Conservation (phyloP, 129 eudicot species). For the Arctium lappa region DNA sequence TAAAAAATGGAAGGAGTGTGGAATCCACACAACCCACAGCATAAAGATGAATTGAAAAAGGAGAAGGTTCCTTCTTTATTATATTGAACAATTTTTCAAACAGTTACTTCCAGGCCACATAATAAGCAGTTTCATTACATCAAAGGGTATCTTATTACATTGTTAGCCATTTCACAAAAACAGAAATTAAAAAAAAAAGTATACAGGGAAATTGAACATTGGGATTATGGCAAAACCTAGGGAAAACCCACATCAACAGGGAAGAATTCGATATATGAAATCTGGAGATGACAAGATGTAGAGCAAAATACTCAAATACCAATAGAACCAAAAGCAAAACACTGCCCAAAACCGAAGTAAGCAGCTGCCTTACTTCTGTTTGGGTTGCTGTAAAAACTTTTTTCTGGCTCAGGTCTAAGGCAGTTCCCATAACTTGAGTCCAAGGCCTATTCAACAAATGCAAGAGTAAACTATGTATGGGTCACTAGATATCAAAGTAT, state of each 20-base stretch:
- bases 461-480: background rate
- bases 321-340: too few relatives aligned
- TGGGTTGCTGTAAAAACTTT: too few relatives aligned
- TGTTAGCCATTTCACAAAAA: background rate
- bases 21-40: conserved; percentile 5
- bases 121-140: background rate
- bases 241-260: background rate
- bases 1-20: conserved; percentile 5
- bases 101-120: background rate
- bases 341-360: too few relatives aligned
- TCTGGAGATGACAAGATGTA: too few relatives aligned
- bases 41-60: conserved; percentile 1
- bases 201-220: background rate
- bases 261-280: background rate
- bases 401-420: too few relatives aligned
- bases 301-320: too few relatives aligned
- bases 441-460: background rate
- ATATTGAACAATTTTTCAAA: background rate
- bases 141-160: background rate
- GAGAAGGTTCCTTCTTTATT: background rate
- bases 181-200: background rate
- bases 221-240: background rate
- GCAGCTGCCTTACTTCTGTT: too few relatives aligned
- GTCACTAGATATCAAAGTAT: background rate
- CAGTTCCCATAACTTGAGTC: too few relatives aligned